Conservation (phyloP, 2,329 filamentous ascomycete species). For the Paraphaeosphaeria minitans region DNA sequence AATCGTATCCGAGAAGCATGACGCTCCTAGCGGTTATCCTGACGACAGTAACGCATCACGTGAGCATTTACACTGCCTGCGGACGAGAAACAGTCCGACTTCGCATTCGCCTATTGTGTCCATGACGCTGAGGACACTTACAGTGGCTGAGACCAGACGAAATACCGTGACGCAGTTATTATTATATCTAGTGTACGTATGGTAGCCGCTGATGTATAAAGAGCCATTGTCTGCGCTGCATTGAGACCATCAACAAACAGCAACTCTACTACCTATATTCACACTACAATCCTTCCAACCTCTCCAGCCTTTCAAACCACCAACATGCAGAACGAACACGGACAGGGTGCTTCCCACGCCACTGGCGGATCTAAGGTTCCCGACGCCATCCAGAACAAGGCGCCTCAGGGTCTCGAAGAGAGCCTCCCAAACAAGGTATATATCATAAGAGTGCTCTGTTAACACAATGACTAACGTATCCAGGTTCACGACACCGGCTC, state of each 20-base stretch:
- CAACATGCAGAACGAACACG: slow-evolving; percentile 41
- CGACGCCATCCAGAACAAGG: slow-evolving; percentile 46
- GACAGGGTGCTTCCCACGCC: slow-evolving; percentile 52
- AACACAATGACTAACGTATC: slow-evolving; percentile 7
- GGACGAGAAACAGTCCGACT: background rate
- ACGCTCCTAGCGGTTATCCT: background rate
- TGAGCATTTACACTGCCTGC: slow-evolving; percentile 1
- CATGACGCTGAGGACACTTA: slow-evolving; percentile 5
- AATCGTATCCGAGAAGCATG: slow-evolving; percentile 1
- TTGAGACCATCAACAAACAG: background rate
- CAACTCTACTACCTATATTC: background rate
- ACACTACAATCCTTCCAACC: background rate
- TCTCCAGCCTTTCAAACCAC: background rate
- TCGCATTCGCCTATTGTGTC: slow-evolving; percentile 1
- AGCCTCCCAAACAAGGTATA: slow-evolving; percentile 45
- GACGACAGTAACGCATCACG: background rate
- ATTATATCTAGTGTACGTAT: background rate
- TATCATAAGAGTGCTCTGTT: background rate
- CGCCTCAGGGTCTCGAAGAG: slow-evolving; percentile 47
- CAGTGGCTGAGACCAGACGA: background rate
- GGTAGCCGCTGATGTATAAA: background rate
- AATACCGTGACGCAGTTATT: background rate
- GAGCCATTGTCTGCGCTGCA: background rate
- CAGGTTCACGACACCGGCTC: slow-evolving; percentile 48
- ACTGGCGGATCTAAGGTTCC: slow-evolving; percentile 48